Conservation (phyloP, 1,284 basidiomycete genomes). For the Tylopilus sp. region DNA sequence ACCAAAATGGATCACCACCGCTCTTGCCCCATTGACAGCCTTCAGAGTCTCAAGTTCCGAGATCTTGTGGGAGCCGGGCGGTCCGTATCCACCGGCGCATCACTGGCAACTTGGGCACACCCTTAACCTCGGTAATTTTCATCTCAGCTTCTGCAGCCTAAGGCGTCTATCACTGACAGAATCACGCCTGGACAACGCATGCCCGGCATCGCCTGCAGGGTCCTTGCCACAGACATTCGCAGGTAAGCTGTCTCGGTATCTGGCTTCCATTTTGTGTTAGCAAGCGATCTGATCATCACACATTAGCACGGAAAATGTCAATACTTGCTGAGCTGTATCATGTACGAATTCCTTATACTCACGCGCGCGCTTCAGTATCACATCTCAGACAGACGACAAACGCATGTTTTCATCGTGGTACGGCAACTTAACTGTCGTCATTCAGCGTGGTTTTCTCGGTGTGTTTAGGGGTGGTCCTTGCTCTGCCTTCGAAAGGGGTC, state of each 20-base stretch:
- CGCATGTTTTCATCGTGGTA: conserved; percentile 11
- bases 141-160: neutral
- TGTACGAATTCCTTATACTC: neutral
- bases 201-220: conserved; percentile 9
- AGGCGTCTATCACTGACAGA: conserved; percentile 5
- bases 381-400: conserved; percentile 1
- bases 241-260: neutral
- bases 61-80: neutral
- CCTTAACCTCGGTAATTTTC: conserved; percentile 4
- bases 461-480: conserved; percentile 4
- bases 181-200: conserved; percentile 9
- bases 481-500: conserved; percentile 3
- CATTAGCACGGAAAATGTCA: neutral
- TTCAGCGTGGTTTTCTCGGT: neutral
- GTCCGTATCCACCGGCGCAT: neutral
- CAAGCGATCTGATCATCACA: conserved; percentile 13
- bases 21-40: too few relatives aligned
- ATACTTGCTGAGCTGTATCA: neutral
- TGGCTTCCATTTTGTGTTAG: neutral
- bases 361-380: neutral
- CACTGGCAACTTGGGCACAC: neutral
- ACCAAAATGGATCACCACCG: neutral
- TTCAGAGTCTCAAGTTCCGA: neutral
- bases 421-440: neutral
- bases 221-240: conserved; percentile 1